Percentiles rank a stretch among this genome's conserved stretches.
Conservation (phyloP, 805 yeast species). For the Lachancea thermotolerans region DNA sequence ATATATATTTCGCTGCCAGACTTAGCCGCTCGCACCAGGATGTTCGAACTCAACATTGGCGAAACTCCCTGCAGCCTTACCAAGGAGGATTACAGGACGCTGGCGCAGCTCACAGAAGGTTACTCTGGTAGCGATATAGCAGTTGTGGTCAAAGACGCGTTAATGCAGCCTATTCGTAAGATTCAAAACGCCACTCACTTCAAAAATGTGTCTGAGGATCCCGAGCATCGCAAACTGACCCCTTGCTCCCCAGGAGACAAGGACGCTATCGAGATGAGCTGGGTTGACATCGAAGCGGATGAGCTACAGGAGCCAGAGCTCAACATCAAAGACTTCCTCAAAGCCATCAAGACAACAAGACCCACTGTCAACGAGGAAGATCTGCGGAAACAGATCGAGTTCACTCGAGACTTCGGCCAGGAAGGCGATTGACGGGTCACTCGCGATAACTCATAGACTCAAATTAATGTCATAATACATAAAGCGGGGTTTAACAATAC, state of each 20-base stretch:
- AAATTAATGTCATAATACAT: neutral
- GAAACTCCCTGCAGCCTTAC: constrained; percentile 76
- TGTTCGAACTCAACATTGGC: constrained; percentile 93
- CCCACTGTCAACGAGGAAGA: constrained; percentile 92
- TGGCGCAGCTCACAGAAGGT: constrained; percentile 94
- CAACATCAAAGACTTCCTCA: constrained; percentile 85
- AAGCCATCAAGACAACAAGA: constrained; percentile 83
- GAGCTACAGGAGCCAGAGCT: constrained; percentile 86
- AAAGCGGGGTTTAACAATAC: neutral
- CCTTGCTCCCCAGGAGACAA: constrained; percentile 98
- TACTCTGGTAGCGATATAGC: constrained; percentile 97
- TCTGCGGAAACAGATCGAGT: constrained; percentile 72
- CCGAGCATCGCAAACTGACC: constrained; percentile 44
- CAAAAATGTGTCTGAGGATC: constrained; percentile 45
- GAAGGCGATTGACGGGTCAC: constrained; percentile 67
- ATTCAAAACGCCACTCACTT: constrained; percentile 96
- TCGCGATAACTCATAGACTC: constrained; percentile 4
- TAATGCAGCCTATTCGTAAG: constrained; percentile 96
- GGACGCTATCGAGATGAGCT: constrained; percentile 80
- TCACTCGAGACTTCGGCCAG: constrained; percentile 93
- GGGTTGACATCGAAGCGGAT: constrained; percentile 89
- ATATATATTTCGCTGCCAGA: constrained; percentile 95
- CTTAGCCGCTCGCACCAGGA: constrained; percentile 79
- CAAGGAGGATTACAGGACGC: constrained; percentile 61
- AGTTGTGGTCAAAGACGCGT: constrained; percentile 92